These are phyloP conservation scores for Fusarium graminum DNA, from an alignment of 2,329 filamentous ascomycete genomes.

Conservation along the genomic window DNA sequence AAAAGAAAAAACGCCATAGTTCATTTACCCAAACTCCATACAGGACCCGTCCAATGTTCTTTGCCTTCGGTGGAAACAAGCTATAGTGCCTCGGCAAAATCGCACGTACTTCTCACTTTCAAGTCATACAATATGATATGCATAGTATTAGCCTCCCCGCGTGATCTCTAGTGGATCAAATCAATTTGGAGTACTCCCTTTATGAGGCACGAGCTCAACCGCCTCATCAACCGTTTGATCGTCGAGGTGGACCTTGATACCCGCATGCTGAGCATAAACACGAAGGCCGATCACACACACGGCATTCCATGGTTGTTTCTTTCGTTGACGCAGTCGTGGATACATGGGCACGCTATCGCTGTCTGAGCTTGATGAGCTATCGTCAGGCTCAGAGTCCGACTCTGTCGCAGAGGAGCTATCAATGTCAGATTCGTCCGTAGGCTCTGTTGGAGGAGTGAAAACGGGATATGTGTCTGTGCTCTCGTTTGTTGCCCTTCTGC, in stretches of 20 bases:
- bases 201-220: slow-evolving; percentile 36
- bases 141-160: neutral
- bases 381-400: slow-evolving; percentile 38
- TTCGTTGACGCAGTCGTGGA: slow-evolving; percentile 7
- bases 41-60: neutral
- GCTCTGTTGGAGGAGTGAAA: slow-evolving; percentile 34
- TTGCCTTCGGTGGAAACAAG: neutral
- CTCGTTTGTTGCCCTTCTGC: slow-evolving; percentile 24
- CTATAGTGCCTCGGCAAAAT: no score
- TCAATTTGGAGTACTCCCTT: slow-evolving; percentile 25
- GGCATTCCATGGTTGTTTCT: slow-evolving; percentile 57
- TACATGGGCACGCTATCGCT: slow-evolving; percentile 18
- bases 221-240: slow-evolving; percentile 50
- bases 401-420: slow-evolving; percentile 42
- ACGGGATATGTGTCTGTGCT: slow-evolving; percentile 32
- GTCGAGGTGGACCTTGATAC: slow-evolving; percentile 53
- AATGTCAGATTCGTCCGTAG: slow-evolving; percentile 25
- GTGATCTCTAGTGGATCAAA: neutral
- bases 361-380: slow-evolving; percentile 46
- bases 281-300: slow-evolving; percentile 57
- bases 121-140: neutral
- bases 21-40: neutral
- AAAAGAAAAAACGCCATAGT: neutral
- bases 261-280: slow-evolving; percentile 55
- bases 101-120: no score